Evolutionary conservation across 352 stramenopile species (phyloP), one percentile per base, ranked within the genome.

Genomic region (Blastocystis sp.): DNA sequence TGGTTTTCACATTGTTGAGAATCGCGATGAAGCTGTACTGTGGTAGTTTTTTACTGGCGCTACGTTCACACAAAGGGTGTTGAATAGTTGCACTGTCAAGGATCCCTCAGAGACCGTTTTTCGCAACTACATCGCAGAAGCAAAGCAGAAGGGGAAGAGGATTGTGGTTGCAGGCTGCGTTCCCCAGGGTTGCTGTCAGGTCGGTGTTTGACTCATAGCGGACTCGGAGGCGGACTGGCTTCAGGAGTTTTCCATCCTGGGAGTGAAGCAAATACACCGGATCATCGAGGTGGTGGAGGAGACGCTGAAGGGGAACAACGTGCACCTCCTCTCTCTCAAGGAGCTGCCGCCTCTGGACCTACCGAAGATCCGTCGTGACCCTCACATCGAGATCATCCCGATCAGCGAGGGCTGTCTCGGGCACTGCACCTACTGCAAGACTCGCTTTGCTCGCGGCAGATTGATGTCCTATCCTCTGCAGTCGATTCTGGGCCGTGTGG

Each of bases 11-110:
- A 94, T 96, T 90, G 93, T 93, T 26, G 91, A 95, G 37, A 91
- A 93, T 56, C 82, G 92, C 7, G 91, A 95, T 53, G 91, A 92
- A 18, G 94, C 94, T 18, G 93, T 96, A 80, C 91, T 96, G 66
- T 97, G 77, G 73, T 84, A 55, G 9, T 5, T 61, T 6, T 66
- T 15, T 20, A 4, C 50, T 39, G 7, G 9, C 9, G 26, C 47
- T 39, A 0, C n/a, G 0, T 26, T 84, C n/a, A 84, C 6, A n/a
- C 18, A 43, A 54, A 84, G 94, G 94, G 91, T 97, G 26, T 90
- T 97, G 29, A 97, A 97, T 79, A 96, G 93, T 90, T 97, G 94
- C 91, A 97, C 94, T 6, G 94, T 97, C 59, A 97, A 97, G 89
- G 94, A 97, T 89, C 94, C 94, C 45, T 95, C 92, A n/a, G 93